Conservation (phyloP, 1,284 basidiomycete species). For the Pulchroboletus neoregius region DNA sequence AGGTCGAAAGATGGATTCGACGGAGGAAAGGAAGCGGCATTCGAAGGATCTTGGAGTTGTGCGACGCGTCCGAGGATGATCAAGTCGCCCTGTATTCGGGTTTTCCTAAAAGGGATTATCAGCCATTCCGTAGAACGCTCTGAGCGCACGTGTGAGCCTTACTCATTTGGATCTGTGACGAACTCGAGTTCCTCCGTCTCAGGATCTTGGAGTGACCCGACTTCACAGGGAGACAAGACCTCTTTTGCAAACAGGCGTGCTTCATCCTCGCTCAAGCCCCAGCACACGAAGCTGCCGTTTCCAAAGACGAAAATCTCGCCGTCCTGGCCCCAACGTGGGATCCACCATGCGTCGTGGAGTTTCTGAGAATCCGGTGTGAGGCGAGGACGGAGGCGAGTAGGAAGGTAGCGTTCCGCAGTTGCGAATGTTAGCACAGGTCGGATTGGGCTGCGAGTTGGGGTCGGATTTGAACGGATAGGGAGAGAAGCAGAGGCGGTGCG, state of each 20-base stretch:
- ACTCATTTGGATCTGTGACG: conserved; percentile 82
- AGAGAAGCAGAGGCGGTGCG: conserved; percentile 67
- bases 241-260: conserved; percentile 64
- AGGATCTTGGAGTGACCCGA: conserved; percentile 60
- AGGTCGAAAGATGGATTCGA: conserved; percentile 48
- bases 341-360: conserved; percentile 74
- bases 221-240: conserved; percentile 57
- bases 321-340: conserved; percentile 69
- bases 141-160: conserved; percentile 10
- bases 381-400: conserved; percentile 51
- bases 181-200: conserved; percentile 91
- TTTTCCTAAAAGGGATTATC: conserved; percentile 48
- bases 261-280: conserved; percentile 82
- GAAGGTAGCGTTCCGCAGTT: conserved; percentile 71
- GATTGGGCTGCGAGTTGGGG: conserved; percentile 71
- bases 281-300: conserved; percentile 83
- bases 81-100: conserved; percentile 82
- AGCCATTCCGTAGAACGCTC: conserved; percentile 3
- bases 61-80: conserved; percentile 80
- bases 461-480: conserved; percentile 74
- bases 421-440: conserved; percentile 70
- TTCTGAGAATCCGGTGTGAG: conserved; percentile 51
- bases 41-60: conserved; percentile 42
- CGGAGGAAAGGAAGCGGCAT: conserved; percentile 43
- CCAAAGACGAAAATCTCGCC: conserved; percentile 88